These are phyloP conservation scores for Aspergillus hancockii DNA, from an alignment of 495 filamentous ascomycete genomes.

Conservation along the genomic window DNA sequence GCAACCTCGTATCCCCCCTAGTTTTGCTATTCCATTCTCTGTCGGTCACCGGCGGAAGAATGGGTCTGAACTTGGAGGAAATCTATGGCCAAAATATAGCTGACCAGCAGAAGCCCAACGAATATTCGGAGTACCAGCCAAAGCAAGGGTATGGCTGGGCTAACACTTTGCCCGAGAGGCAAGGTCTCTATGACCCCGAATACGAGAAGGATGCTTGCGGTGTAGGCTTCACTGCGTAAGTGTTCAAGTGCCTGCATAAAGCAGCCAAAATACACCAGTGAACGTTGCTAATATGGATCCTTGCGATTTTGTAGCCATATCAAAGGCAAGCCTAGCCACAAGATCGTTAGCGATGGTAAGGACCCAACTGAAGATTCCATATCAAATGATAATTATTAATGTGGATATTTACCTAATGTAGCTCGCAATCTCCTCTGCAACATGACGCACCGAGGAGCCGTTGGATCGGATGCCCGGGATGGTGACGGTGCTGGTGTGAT, in stretches of 20 bases:
- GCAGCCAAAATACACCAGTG: neutral
- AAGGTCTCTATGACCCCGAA: slow-evolving; percentile 95
- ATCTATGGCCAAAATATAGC: slow-evolving; percentile 63
- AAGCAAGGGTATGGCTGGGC: slow-evolving; percentile 92
- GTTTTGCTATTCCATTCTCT: slow-evolving; percentile 40
- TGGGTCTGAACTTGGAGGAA: slow-evolving; percentile 68
- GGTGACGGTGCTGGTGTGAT: slow-evolving; percentile 98
- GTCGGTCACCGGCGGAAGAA: slow-evolving; percentile 57
- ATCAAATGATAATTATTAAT: slow-evolving; percentile 10
- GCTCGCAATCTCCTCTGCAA: slow-evolving; percentile 95
- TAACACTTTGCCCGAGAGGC: slow-evolving; percentile 90
- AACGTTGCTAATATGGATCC: slow-evolving; percentile 11
- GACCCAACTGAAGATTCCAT: slow-evolving; percentile 11
- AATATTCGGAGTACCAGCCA: slow-evolving; percentile 84
- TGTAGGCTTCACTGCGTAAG: slow-evolving; percentile 98
- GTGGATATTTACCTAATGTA: slow-evolving; percentile 32
- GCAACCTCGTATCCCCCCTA: slow-evolving; percentile 17
- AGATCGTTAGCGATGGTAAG: slow-evolving; percentile 98
- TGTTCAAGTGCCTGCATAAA: slow-evolving; percentile 15
- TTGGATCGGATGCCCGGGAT: slow-evolving; percentile 96
- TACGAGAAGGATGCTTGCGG: slow-evolving; percentile 99
- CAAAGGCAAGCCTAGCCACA: slow-evolving; percentile 96
- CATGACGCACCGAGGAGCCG: slow-evolving; percentile 99
- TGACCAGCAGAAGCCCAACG: slow-evolving; percentile 57
- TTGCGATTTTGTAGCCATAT: slow-evolving; percentile 67